Conservation (phyloP, 805 yeast genomes). For the Nakazawaea wyomingensis region DNA sequence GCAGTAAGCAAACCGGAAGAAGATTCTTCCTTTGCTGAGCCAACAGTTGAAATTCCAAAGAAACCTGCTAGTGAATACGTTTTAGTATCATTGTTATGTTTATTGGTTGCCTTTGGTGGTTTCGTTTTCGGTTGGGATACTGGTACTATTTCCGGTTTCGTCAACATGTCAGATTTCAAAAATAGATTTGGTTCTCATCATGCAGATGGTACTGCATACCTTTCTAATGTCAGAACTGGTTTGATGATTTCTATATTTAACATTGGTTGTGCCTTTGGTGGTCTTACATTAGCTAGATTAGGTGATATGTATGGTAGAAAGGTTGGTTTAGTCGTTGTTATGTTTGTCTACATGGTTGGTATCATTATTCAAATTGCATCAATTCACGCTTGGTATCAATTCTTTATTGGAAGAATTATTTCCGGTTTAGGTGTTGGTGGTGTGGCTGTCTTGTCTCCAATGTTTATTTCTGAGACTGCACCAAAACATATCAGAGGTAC, state of each 20-base stretch:
- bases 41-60: constrained; percentile 17
- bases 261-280: constrained; percentile 71
- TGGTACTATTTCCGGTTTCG: constrained; percentile 71
- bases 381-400: constrained; percentile 51
- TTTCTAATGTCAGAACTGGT: constrained; percentile 52
- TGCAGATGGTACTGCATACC: constrained; percentile 32
- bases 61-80: constrained; percentile 21
- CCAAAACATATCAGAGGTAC: constrained; percentile 72
- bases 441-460: constrained; percentile 48
- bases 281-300: constrained; percentile 48
- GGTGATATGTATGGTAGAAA: constrained; percentile 63
- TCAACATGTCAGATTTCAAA: constrained; percentile 55
- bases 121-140: constrained; percentile 77
- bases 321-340: constrained; percentile 45
- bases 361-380: constrained; percentile 57
- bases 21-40: not conserved
- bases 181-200: constrained; percentile 44
- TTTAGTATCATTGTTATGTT: constrained; percentile 33
- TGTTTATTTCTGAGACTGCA: constrained; percentile 63
- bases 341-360: constrained; percentile 57
- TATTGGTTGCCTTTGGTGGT: constrained; percentile 70
- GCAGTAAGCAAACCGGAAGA: constrained; percentile 6
- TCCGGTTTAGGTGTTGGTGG: constrained; percentile 54
- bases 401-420: constrained; percentile 55
- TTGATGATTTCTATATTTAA: constrained; percentile 66